Conservation (phyloP, 164 flowering plant genomes). For the Buxus sempervirens region DNA sequence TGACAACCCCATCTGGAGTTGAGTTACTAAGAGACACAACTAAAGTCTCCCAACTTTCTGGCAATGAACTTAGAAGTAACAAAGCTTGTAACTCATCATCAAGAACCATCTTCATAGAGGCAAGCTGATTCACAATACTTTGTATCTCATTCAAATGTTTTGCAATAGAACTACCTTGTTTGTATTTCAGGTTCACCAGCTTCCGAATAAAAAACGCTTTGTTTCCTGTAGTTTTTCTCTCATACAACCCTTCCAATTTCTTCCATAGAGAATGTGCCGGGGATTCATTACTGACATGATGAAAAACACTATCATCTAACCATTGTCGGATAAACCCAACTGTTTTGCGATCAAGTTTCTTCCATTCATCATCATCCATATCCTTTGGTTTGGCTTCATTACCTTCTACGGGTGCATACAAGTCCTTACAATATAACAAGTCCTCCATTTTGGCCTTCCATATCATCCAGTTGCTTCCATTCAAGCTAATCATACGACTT, state of each 20-base stretch:
- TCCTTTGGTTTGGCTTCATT: neutral
- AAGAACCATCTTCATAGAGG: neutral
- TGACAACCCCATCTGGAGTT: neutral
- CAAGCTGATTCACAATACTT: neutral
- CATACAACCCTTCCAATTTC: neutral
- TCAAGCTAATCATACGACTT: neutral
- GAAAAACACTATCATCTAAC: neutral
- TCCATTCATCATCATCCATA: neutral
- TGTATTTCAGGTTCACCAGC: neutral
- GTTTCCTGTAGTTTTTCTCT: neutral
- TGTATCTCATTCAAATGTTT: neutral
- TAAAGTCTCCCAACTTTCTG: neutral
- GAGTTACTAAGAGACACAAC: neutral
- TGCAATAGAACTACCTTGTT: neutral
- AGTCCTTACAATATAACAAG: neutral
- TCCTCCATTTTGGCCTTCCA: neutral
- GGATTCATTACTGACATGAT: neutral
- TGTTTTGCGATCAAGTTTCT: neutral
- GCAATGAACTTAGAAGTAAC: neutral
- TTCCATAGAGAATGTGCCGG: neutral
- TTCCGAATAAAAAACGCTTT: neutral
- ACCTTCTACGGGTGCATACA: neutral
- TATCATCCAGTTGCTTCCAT: neutral
- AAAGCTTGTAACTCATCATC: constrained; percentile 6
- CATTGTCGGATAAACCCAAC: neutral